Evolutionary conservation across 352 stramenopile species (phyloP).

Genomic region (Thalassiosira delicatula): DNA sequence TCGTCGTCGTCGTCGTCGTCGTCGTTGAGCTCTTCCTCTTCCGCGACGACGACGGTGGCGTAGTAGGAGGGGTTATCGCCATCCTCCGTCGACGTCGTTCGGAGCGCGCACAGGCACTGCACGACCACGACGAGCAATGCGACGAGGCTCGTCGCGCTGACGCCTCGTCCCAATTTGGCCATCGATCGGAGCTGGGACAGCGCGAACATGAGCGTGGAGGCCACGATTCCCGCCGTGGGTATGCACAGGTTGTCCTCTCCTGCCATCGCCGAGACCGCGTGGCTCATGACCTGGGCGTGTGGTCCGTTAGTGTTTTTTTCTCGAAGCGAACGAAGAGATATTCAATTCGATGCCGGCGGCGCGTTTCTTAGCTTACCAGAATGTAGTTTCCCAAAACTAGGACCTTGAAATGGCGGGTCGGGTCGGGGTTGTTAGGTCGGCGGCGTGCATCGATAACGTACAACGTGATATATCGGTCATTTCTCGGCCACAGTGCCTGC

Average conservation of each 20-base stretch:
- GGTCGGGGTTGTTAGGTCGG: too few relatives aligned
- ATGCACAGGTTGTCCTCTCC: conserved; percentile 69
- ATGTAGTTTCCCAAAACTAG: conserved; percentile 65
- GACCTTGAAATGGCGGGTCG: too few relatives aligned
- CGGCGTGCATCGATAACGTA: too few relatives aligned
- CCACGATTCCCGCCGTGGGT: conserved; percentile 68
- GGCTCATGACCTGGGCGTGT: conserved; percentile 79
- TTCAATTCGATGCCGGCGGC: too few relatives aligned
- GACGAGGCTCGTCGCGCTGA: conserved; percentile 57
- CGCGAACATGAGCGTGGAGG: conserved; percentile 75
- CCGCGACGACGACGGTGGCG: neutral
- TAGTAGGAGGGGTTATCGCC: neutral
- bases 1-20: conserved; percentile 16
- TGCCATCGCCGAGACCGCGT: conserved; percentile 68
- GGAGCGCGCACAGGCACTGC: conserved; percentile 67
- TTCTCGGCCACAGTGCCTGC: too few relatives aligned
- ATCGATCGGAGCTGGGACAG: conserved; percentile 74
- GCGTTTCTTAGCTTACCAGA: conserved; percentile 15
- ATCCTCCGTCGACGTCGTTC: neutral
- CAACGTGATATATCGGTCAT: too few relatives aligned
- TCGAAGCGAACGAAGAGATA: too few relatives aligned
- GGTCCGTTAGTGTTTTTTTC: too few relatives aligned
- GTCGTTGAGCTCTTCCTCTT: conserved; percentile 8
- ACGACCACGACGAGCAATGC: conserved; percentile 71
- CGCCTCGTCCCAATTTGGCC: conserved; percentile 66